Evolutionary conservation across 345 rosid species (phyloP).

Genomic region (Dipteronia dyeriana): DNA sequence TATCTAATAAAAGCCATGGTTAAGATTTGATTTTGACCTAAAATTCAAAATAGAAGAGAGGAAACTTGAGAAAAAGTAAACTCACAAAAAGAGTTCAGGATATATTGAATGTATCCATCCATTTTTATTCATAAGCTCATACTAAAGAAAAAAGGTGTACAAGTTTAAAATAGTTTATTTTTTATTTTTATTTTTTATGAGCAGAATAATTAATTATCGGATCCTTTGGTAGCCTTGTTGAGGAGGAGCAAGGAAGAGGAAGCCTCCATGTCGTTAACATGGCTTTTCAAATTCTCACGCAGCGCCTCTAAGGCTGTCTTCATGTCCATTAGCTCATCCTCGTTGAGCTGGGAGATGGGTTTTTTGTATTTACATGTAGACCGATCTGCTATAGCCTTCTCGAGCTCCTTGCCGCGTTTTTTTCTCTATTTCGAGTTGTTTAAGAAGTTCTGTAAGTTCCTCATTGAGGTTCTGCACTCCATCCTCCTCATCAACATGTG

Average conservation of each 20-base stretch:
- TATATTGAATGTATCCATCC: constrained; percentile 2
- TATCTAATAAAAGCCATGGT: neutral
- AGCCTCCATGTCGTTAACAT: constrained; percentile 38
- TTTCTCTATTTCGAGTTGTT: constrained; percentile 37
- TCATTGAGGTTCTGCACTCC: constrained; percentile 17
- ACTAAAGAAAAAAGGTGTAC: constrained; percentile 5
- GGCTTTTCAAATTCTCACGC: constrained; percentile 24
- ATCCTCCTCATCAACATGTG: neutral
- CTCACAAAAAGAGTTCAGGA: neutral
- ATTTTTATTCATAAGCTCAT: neutral
- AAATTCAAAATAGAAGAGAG: neutral
- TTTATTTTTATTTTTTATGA: too few species aligned
- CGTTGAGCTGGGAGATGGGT: constrained; percentile 25
- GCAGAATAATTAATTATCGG: too few species aligned
- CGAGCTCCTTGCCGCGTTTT: constrained; percentile 30
- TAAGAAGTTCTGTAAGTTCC: constrained; percentile 24
- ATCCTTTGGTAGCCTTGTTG: neutral
- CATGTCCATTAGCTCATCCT: constrained; percentile 32
- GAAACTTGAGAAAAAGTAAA: too few species aligned
- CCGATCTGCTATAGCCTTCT: constrained; percentile 29
- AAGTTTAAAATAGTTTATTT: neutral
- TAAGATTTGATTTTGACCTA: neutral
- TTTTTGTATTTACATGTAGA: constrained; percentile 13
- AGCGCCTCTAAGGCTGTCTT: constrained; percentile 30
- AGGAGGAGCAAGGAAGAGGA: constrained; percentile 39